Evolutionary conservation across 371 early-diverging fungal species (phyloP), one percentile per base, ranked within the genome.

Genomic region (Chytridiales sp.): DNA sequence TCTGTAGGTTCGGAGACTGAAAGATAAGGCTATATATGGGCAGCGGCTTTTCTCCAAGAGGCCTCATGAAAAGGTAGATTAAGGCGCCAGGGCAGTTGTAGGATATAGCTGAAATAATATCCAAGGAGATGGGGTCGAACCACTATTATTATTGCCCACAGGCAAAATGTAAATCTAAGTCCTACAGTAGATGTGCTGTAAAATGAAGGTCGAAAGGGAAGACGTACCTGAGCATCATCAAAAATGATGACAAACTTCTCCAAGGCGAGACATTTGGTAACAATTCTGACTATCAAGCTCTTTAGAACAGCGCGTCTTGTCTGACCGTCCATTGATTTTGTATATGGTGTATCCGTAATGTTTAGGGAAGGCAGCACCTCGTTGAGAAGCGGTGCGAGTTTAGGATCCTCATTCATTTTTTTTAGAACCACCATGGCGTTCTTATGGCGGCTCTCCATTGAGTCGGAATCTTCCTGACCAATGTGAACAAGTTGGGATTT

Each of bases 61-160:
- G n/a, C n/a, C n/a, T n/a, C n/a, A n/a, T n/a, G n/a, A n/a, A n/a
- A n/a, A n/a, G n/a, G n/a, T n/a, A n/a, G n/a, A n/a, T n/a, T n/a
- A n/a, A n/a, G n/a, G n/a, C n/a, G n/a, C n/a, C n/a, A n/a, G n/a
- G n/a, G n/a, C n/a, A n/a, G n/a, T n/a, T n/a, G n/a, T n/a, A n/a
- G n/a, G n/a, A n/a, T n/a, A n/a, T n/a, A n/a, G n/a, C n/a, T n/a
- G n/a, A n/a, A 8, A 44, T 13, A 11, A 44, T 21, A 8, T 44
- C 44, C 15, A 44, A 22, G n/a, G 44, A 44, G n/a, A 44, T 44
- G 11, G 44, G 22, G 22, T 44, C 44, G 44, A 44, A n/a, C 44
- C 44, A 44, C 44, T 44, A 22, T 44, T 44, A 8, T n/a, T n/a
- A n/a, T n/a, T n/a, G n/a, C n/a, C n/a, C 44, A 44, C 8, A 44